Evolutionary conservation across 768 basidiomycete genomes (phyloP), one percentile per base, ranked within the genome.

Genomic region (Candolleomyces eurysporus): DNA sequence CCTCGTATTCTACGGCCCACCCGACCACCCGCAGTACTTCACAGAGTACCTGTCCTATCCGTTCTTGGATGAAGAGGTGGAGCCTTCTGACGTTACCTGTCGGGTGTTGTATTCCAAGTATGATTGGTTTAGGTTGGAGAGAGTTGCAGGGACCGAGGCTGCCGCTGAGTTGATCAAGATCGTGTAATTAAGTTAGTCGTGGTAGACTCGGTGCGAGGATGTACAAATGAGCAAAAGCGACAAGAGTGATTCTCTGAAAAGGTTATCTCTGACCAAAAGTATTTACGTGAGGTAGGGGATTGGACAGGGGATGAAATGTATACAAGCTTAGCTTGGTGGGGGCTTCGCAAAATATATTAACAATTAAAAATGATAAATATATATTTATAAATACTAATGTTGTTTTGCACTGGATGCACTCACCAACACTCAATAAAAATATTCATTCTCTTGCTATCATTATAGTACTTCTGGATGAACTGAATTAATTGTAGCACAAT

Each of bases 21-120:
- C 97, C 0, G 87, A 92, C 58, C 93, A 98, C 71, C 83, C 94
- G 0, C 86, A 90, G 67, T 98, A 94, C 76, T 98, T 96, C 74
- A 85, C 92, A 0, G 97, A 98, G 71, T 82, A 94, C 63, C 72
- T 98, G 54, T 87, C 88, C 13, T 96, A 88, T 70, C 96, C 96
- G 0, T 98, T 98, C 83, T 80, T 94, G 43, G 93, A 93, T 57
- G 86, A 91, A 16, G 92, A 85, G 8, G 89, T 97, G n/a, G 94
- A 97, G 50, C 76, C 86, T 14, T 82, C 83, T 7, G 96, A 98
- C 70, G 84, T 98, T n/a, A 89, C 84, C 7, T 89, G 88, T 64
- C 83, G 87, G 39, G 84, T 92, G 13, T 68, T 93, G 65, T 98
- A 92, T 73, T 93, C 88, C 58, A 91, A 89, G 77, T 98, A 92